A percentile compares a stretch with the other conserved stretches of the same genome.
phyloP scores from a whole-genome alignment of 2,329 filamentous ascomycete species.

The Biscogniauxia sp. region DNA sequence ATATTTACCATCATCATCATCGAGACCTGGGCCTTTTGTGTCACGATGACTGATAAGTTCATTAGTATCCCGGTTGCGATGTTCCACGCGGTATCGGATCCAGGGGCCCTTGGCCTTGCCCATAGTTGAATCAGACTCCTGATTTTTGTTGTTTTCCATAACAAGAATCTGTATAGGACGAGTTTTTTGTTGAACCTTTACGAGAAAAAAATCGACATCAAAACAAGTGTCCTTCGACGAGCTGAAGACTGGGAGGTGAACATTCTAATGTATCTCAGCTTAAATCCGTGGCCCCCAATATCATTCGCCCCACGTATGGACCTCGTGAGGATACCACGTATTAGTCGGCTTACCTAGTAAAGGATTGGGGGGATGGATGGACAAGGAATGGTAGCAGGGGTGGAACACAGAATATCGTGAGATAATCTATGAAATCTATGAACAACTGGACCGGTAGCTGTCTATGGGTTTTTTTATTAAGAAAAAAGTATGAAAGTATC shows the following conservation, averaged over 20 bases:
- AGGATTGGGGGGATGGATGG: too few species aligned
- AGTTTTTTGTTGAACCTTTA: neutral
- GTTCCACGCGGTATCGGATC: constrained; percentile 10
- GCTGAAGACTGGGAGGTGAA: neutral
- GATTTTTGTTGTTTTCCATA: neutral
- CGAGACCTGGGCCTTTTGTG: neutral
- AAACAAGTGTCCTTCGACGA: neutral
- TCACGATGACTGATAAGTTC: constrained; percentile 2
- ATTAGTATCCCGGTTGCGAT: constrained; percentile 3
- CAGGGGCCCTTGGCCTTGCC: neutral
- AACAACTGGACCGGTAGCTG: too few species aligned
- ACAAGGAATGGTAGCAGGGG: too few species aligned
- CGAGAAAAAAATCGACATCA: neutral
- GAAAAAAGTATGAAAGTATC: too few species aligned
- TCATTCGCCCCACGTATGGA: too few species aligned
- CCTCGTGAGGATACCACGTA: too few species aligned
- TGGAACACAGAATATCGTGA: too few species aligned
- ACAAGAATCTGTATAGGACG: neutral
- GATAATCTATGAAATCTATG: too few species aligned
- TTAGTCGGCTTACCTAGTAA: too few species aligned
- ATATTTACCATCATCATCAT: neutral
- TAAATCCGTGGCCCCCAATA: neutral
- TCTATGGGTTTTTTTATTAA: too few species aligned
- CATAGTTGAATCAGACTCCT: neutral
- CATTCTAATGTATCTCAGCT: neutral